Evolutionary conservation across 148 eudicot species (phyloP).

Genomic region (Silene uniflora): DNA sequence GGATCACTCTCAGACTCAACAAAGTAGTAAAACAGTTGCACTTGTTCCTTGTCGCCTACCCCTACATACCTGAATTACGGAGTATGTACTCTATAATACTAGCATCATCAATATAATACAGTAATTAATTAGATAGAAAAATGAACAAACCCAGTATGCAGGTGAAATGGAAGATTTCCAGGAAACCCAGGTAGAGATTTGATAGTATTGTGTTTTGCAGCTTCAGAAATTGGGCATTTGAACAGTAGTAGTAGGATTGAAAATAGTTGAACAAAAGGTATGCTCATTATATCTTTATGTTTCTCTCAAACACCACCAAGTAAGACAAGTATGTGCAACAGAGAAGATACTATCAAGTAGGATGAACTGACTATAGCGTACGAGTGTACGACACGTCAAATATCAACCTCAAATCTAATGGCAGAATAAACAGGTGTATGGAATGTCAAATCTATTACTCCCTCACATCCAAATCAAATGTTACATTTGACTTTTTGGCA

Average conservation of each 20-base stretch:
- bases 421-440: too few species aligned
- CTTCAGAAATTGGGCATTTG: not conserved
- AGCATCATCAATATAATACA: too few species aligned
- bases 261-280: not conserved
- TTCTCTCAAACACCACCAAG: not conserved
- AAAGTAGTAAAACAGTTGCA: conserved; percentile 30
- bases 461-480: too few species aligned
- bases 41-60: conserved; percentile 22
- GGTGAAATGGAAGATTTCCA: conserved; percentile 26
- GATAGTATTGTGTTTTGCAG: not conserved
- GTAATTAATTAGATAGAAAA: not conserved
- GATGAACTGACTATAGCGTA: too few species aligned
- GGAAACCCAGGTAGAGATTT: conserved; percentile 26
- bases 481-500: too few species aligned
- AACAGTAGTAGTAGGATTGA: conserved; percentile 1
- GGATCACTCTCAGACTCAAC: conserved; percentile 25
- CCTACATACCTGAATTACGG: conserved; percentile 23
- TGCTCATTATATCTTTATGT: not conserved
- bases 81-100: too few species aligned
- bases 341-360: too few species aligned
- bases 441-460: too few species aligned
- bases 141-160: conserved; percentile 20
- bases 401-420: too few species aligned
- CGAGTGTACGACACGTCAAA: too few species aligned
- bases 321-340: too few species aligned